These are phyloP conservation scores for Colletotrichum tofieldiae DNA, from an alignment of 2,329 filamentous ascomycete species.

Conservation along the genomic window DNA sequence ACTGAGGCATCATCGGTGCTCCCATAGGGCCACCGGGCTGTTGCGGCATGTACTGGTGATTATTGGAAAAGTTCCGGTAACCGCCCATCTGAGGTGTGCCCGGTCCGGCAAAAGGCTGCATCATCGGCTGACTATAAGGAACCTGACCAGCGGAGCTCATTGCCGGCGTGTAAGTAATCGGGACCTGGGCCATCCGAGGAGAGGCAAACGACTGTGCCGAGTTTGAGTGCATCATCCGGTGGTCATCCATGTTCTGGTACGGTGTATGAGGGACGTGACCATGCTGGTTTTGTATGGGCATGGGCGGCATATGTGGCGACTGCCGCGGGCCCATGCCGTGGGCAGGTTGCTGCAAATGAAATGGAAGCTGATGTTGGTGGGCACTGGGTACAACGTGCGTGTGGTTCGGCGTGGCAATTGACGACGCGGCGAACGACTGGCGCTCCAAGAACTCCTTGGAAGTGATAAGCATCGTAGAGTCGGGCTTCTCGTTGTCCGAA, in stretches of 20 bases:
- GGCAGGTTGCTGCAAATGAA: conserved; percentile 83
- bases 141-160: conserved; percentile 80
- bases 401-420: conserved; percentile 79
- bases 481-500: conserved; percentile 76
- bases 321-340: conserved; percentile 78
- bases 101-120: conserved; percentile 79
- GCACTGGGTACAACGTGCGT: conserved; percentile 80
- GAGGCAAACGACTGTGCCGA: conserved; percentile 90
- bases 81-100: conserved; percentile 79
- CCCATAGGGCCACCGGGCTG: conserved; percentile 78
- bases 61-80: conserved; percentile 80
- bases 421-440: conserved; percentile 67
- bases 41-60: conserved; percentile 79
- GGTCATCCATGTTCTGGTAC: conserved; percentile 84
- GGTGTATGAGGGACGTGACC: conserved; percentile 76
- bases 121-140: conserved; percentile 80
- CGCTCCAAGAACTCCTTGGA: conserved; percentile 88
- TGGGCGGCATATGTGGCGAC: conserved; percentile 82
- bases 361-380: conserved; percentile 87
- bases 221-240: conserved; percentile 90
- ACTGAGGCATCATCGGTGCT: conserved; percentile 85
- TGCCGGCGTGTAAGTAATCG: conserved; percentile 78
- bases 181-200: conserved; percentile 80
- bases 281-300: conserved; percentile 82
- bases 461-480: conserved; percentile 75